phyloP scores from a whole-genome alignment of 1,139 yeast species.

The Wickerhamomyces sp. region DNA sequence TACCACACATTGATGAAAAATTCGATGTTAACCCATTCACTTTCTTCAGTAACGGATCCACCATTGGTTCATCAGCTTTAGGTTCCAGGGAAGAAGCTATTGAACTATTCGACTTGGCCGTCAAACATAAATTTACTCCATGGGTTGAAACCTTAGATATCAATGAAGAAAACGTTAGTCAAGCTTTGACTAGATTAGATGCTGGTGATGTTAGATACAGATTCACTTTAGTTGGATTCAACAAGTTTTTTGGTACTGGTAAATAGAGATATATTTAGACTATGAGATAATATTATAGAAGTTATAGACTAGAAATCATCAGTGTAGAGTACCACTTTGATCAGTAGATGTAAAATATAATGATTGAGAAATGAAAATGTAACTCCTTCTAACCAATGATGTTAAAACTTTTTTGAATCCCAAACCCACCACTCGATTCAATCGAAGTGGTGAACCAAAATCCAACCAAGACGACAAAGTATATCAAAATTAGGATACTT shows the following conservation, averaged over 20 bases:
- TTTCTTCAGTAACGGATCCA: slow-evolving; percentile 41
- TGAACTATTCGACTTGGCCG: slow-evolving; percentile 50
- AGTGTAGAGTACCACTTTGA: no score
- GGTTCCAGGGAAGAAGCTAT: slow-evolving; percentile 53
- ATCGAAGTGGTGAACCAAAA: slow-evolving; percentile 60
- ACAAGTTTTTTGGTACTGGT: slow-evolving; percentile 32
- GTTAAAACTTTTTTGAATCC: background rate
- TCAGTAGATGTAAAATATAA: no score
- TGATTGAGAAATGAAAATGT: background rate
- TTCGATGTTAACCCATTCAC: slow-evolving; percentile 39
- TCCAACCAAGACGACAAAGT: slow-evolving; percentile 73
- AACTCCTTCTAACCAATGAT: background rate
- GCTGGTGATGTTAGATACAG: slow-evolving; percentile 59
- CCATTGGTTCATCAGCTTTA: slow-evolving; percentile 26
- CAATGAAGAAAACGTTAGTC: slow-evolving; percentile 43
- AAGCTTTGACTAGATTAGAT: slow-evolving; percentile 46
- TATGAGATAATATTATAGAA: background rate
- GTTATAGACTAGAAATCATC: background rate
- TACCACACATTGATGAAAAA: slow-evolving; percentile 41
- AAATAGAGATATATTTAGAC: slow-evolving; percentile 3
- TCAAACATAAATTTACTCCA: slow-evolving; percentile 45
- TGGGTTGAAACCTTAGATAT: slow-evolving; percentile 59
- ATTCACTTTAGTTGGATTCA: slow-evolving; percentile 54
- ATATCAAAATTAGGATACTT: slow-evolving; percentile 75
- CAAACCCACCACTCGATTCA: slow-evolving; percentile 17